These are phyloP conservation scores for Elymus sibiricus DNA, from an alignment of 176 grass and related monocot species.

Conservation along the genomic window DNA sequence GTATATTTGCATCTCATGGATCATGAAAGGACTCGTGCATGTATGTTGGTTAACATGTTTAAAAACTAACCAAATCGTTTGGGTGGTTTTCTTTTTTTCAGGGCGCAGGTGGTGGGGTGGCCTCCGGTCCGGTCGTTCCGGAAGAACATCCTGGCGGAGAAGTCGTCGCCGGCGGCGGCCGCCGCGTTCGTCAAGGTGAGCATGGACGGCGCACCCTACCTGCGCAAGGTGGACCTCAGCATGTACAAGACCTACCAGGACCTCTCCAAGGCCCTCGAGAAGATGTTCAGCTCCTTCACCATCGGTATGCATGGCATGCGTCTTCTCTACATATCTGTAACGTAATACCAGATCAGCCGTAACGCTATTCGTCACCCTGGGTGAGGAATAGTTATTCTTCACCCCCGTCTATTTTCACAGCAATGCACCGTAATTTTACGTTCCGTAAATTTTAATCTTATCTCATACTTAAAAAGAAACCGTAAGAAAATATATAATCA, in stretches of 20 bases:
- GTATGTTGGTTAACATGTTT: background rate
- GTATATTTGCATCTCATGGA: no score
- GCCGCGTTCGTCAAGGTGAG: constrained; percentile 86
- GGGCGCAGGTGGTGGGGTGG: constrained; percentile 93
- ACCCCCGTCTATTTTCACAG: no score
- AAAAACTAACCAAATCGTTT: background rate
- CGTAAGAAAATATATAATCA: no score
- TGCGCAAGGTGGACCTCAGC: constrained; percentile 91
- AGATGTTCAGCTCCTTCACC: constrained; percentile 95
- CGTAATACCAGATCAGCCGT: background rate
- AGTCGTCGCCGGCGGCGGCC: background rate
- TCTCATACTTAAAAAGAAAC: no score
- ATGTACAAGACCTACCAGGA: constrained; percentile 92
- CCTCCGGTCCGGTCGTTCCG: constrained; percentile 91
- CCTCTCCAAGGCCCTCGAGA: constrained; percentile 83
- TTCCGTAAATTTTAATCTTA: no score
- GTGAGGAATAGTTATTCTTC: no score
- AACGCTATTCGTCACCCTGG: no score
- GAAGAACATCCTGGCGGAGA: constrained; percentile 84
- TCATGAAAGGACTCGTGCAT: no score
- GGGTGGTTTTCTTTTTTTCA: background rate
- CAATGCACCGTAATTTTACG: no score
- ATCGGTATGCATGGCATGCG: constrained; percentile 29
- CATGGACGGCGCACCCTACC: constrained; percentile 90
- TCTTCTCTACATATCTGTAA: background rate